Evolutionary conservation across 495 filamentous ascomycete species (phyloP), one percentile per base, ranked within the genome.

Genomic region (Aspergillus coremiiformis): DNA sequence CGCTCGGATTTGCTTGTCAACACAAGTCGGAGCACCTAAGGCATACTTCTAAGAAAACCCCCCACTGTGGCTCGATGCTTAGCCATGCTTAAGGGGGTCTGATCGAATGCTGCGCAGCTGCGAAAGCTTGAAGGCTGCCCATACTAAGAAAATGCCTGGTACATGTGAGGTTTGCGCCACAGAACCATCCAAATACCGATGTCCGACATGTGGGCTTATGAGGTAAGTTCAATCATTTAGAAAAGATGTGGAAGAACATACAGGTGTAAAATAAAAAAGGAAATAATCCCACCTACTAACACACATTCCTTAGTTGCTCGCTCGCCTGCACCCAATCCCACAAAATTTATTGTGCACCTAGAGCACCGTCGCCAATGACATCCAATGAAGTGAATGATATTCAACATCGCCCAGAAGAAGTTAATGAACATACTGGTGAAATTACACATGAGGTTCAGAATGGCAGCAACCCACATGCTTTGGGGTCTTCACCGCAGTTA

Each of bases 311-410:
- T 41, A 90, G 86, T 60, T 90, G 86, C 58, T 89, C 85, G 1
- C 73, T 87, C 41, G 67, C 75, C 21, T 90, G 86, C 66, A 85
- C 78, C 50, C 80, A 78, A 55, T 65, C 73, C 23, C 86, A 90
- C 69, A 84, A 76, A 59, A 73, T 74, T 35, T 74, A 73, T 50
- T 75, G 72, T 53, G 64, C 71, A 20, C 69, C 71, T 14, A 72
- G 71, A 54, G 53, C 59, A 42, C 54, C 43, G 12, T 56, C 58
- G 21, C 39, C 61, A 39, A 62, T 56, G 29, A 14, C 37, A 21
- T 26, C 47, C 44, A 47, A 62, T 41, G 61, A 79, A 56, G 58
- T 68, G 26, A 74, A 59, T 51, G 68, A 76, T 52, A 49, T 54
- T 33, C 47, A 57, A 9, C 24, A 64, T 19, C 57, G 51, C 29